phyloP scores from a whole-genome alignment of 164 flowering plant genomes.

The Kalanchoe fedtschenkoi region DNA sequence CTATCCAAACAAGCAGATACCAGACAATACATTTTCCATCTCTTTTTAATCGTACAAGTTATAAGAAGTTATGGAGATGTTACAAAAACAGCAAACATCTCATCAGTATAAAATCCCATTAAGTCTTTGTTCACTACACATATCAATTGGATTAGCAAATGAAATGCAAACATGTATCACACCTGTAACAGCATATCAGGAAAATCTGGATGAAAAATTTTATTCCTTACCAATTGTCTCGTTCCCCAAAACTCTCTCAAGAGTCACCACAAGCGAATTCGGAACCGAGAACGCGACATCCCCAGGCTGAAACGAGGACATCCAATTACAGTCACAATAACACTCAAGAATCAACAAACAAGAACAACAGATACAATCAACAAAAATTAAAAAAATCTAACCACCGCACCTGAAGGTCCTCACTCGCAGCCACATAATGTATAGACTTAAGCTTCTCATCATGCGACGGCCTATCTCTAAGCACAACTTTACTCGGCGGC shows the following conservation, averaged over 20 bases:
- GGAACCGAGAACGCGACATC: slow-evolving; percentile 91
- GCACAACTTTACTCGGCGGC: slow-evolving; percentile 75
- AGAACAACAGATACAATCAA: neutral
- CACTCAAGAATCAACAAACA: neutral
- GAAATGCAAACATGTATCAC: neutral
- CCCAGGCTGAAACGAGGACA: slow-evolving; percentile 44
- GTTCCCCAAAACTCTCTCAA: slow-evolving; percentile 90
- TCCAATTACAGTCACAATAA: neutral
- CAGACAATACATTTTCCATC: neutral
- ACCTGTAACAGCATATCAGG: neutral
- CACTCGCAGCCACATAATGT: slow-evolving; percentile 86
- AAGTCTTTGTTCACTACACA: neutral
- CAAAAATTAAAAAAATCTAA: neutral
- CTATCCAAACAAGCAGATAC: too few species aligned
- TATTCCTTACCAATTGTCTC: slow-evolving; percentile 65
- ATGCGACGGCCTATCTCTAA: slow-evolving; percentile 59
- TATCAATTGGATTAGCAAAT: neutral
- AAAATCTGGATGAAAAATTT: neutral
- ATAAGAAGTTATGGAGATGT: neutral
- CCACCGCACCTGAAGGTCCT: slow-evolving; percentile 65
- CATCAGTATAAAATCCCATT: neutral
- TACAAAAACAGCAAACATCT: neutral
- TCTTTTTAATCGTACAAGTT: neutral
- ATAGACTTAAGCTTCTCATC: slow-evolving; percentile 46
- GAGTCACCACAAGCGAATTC: slow-evolving; percentile 80